Percentiles rank a stretch among this genome's conserved stretches.
Evolutionary conservation across 805 yeast genomes (phyloP).

Genomic region (Blastobotrys chiropterorum): DNA sequence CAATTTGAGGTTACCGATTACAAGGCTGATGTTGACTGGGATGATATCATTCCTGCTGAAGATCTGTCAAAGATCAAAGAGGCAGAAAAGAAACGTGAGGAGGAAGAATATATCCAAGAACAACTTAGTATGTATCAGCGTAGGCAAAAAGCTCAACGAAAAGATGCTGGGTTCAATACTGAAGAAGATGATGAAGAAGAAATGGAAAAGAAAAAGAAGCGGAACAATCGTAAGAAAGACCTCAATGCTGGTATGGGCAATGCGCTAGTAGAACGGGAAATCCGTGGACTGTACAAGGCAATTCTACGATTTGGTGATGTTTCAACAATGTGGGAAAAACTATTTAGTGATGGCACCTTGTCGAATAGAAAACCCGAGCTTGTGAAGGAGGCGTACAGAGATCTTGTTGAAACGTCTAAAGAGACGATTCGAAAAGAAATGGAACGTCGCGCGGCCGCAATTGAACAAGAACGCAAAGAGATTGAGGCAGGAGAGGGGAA

Average conservation of each 20-base stretch:
- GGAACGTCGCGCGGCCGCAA: slow-evolving; percentile 42
- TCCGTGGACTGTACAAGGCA: slow-evolving; percentile 78
- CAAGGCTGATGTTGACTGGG: slow-evolving; percentile 98
- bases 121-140: slow-evolving; percentile 84
- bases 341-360: slow-evolving; percentile 83
- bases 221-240: slow-evolving; percentile 36
- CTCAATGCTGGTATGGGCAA: slow-evolving; percentile 26
- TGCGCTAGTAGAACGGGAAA: slow-evolving; percentile 57
- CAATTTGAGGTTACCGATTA: slow-evolving; percentile 98
- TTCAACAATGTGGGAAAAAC: slow-evolving; percentile 64
- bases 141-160: slow-evolving; percentile 54
- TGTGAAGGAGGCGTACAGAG: slow-evolving; percentile 70
- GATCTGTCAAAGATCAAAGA: slow-evolving; percentile 84
- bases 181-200: slow-evolving; percentile 40
- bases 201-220: slow-evolving; percentile 28
- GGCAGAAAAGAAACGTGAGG: slow-evolving; percentile 80
- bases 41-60: slow-evolving; percentile 94
- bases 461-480: slow-evolving; percentile 26
- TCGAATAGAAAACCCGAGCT: slow-evolving; percentile 78
- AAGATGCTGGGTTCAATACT: slow-evolving; percentile 25
- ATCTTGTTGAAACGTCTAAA: slow-evolving; percentile 56
- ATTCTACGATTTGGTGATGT: slow-evolving; percentile 79
- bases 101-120: slow-evolving; percentile 79
- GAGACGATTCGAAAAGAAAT: slow-evolving; percentile 62
- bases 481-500: slow-evolving; percentile 17